These are phyloP conservation scores for Penicillium oxalicum DNA, from an alignment of 2,329 filamentous ascomycete genomes.

Conservation along the genomic window DNA sequence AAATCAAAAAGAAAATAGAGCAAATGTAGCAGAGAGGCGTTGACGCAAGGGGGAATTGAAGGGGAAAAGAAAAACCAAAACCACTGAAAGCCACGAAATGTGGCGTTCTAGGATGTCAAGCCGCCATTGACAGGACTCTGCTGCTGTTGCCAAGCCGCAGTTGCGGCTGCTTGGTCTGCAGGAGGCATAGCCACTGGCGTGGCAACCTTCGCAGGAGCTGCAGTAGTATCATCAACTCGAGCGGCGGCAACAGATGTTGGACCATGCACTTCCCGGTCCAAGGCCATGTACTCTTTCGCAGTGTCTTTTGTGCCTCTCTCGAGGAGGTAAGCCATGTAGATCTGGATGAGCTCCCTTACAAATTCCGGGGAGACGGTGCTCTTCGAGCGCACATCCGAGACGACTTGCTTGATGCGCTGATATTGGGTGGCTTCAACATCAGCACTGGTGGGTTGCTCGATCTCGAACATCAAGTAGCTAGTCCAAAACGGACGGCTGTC, in stretches of 20 bases:
- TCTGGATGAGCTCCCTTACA: conserved; percentile 68
- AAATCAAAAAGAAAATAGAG: conserved; percentile 2
- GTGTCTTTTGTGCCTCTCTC: conserved; percentile 74
- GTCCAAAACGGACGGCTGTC: conserved; percentile 87
- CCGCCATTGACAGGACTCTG: conserved; percentile 26
- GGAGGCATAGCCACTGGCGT: conserved; percentile 4
- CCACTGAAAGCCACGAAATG: background rate
- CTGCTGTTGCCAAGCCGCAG: conserved; percentile 29
- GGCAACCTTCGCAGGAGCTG: conserved; percentile 6
- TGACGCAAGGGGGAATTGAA: conserved; percentile 6
- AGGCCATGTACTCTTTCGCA: conserved; percentile 75
- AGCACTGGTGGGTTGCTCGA: conserved; percentile 67
- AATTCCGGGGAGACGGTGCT: conserved; percentile 61
- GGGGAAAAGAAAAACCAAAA: conserved; percentile 8
- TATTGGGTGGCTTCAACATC: conserved; percentile 61
- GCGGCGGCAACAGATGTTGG: conserved; percentile 36
- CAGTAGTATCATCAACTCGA: conserved; percentile 24
- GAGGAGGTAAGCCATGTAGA: conserved; percentile 78
- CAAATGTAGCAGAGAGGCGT: background rate
- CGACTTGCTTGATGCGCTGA: conserved; percentile 71
- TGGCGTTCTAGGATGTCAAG: conserved; percentile 10
- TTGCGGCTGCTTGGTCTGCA: conserved; percentile 15
- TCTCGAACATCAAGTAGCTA: conserved; percentile 81
- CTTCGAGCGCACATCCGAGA: conserved; percentile 67
- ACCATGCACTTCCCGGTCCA: conserved; percentile 85